phyloP scores from a whole-genome alignment of 2,329 filamentous ascomycete genomes.

The Amauroascus verrucosus region DNA sequence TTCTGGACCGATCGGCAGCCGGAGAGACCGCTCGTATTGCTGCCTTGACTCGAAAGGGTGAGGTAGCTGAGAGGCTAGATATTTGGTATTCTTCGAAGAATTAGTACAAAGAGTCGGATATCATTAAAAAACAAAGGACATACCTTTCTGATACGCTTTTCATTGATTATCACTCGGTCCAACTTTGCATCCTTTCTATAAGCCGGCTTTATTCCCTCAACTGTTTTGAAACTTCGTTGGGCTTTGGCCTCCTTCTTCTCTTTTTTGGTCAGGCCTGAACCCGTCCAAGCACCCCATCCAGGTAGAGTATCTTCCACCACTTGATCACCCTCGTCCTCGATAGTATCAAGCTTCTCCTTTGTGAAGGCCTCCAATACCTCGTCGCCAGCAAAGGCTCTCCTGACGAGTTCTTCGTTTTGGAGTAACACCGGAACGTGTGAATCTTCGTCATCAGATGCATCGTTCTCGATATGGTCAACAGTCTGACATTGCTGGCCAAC shows the following conservation, averaged over 20 bases:
- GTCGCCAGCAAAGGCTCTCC: constrained; percentile 76
- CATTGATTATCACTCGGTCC: constrained; percentile 78
- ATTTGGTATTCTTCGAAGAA: constrained; percentile 62
- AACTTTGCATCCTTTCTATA: constrained; percentile 74
- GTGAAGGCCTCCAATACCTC: constrained; percentile 74
- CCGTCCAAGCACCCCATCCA: constrained; percentile 89
- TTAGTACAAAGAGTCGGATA: not conserved
- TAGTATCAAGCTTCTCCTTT: constrained; percentile 62
- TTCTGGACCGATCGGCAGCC: constrained; percentile 81
- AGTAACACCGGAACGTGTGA: constrained; percentile 33
- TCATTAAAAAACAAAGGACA: constrained; percentile 18
- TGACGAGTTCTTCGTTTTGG: constrained; percentile 57
- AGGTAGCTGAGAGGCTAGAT: constrained; percentile 71
- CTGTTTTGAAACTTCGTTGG: constrained; percentile 42
- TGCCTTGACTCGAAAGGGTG: constrained; percentile 78
- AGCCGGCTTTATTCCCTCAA: constrained; percentile 61
- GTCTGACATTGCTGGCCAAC: constrained; percentile 19
- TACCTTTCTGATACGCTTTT: constrained; percentile 83
- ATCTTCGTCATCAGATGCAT: constrained; percentile 34
- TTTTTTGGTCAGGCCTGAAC: constrained; percentile 65
- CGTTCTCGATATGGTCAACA: constrained; percentile 32
- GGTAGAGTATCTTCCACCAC: constrained; percentile 74
- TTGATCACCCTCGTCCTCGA: constrained; percentile 71
- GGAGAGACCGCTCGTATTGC: constrained; percentile 82
- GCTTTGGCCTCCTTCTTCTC: constrained; percentile 46